Evolutionary conservation across 2,329 filamentous ascomycete species (phyloP), one percentile per base, ranked within the genome.

Genomic region (Xylaria sp.): DNA sequence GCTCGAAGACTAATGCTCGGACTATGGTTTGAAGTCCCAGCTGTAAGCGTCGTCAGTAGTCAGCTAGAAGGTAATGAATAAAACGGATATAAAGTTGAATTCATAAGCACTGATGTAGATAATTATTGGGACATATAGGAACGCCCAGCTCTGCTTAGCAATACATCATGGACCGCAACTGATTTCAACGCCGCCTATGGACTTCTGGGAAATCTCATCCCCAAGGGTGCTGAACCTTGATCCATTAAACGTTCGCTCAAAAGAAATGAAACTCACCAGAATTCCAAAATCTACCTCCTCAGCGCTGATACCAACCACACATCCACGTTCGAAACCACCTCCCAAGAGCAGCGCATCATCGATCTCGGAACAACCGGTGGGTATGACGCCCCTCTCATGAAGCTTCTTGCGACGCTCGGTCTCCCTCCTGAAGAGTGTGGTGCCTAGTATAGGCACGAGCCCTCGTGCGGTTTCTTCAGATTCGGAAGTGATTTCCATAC

Each of bases 301-400:
- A 0, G 84, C 79, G 64, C 86, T 89, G 64, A 89, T 63, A 0
- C 87, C 88, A 1, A 88, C 83, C 0, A 89, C 82, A 23, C 78
- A 79, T 0, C 86, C 87, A n/a, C 84, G 77, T 75, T 85, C 82
- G 12, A 88, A 78, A 0, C 86, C 86, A 33, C 74, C 77, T 2
- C 79, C 80, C 6, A 82, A 65, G 5, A 89, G 77, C 6, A 86
- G 80, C 36, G 83, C 75, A 2, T 80, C 76, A 70, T 89, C 87
- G 41, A 89, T 71, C 69, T 84, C 85, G 1, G 58, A 51, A 62
- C 85, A 87, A 13, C 86, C 87, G 0, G 81, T 84, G 33, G 72
- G 67, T 36, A 83, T 76, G 4, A 64, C 67, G 0, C 83, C 83
- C 3, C 78, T 73, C 7, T 66, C 49, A 20, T 64, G 66, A 1